Evolutionary conservation across 2,329 filamentous ascomycete species (phyloP).

Genomic region (Periconia sp.): DNA sequence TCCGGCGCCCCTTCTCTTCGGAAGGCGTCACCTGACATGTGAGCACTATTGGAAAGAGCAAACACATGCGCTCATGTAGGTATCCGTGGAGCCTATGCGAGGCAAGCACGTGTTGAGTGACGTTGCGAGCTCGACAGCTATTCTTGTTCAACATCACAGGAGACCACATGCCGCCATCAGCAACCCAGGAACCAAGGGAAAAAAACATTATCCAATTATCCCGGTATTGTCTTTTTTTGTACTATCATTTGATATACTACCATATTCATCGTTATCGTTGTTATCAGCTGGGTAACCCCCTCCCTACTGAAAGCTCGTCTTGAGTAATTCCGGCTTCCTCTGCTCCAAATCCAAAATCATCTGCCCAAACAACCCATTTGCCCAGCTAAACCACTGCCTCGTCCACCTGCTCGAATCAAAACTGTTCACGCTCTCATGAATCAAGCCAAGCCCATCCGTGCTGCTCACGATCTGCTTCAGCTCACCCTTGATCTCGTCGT

Average conservation of each 20-base stretch:
- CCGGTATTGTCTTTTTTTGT: no score
- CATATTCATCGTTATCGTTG: no score
- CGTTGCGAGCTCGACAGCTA: no score
- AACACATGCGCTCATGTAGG: background rate
- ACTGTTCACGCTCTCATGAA: slow-evolving; percentile 60
- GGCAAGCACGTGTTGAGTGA: slow-evolving; percentile 8
- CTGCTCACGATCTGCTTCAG: slow-evolving; percentile 53
- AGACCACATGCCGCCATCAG: no score
- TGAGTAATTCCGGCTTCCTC: slow-evolving; percentile 51
- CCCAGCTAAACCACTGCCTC: slow-evolving; percentile 60
- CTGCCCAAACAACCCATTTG: slow-evolving; percentile 59
- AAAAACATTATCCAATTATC: slow-evolving; percentile 3
- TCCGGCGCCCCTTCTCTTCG: no score
- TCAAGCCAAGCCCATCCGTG: slow-evolving; percentile 56
- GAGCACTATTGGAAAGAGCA: no score
- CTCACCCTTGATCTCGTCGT: slow-evolving; percentile 53
- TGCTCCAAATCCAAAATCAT: slow-evolving; percentile 55
- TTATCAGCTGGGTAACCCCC: no score
- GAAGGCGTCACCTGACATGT: no score
- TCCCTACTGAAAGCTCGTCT: slow-evolving; percentile 51
- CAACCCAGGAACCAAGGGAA: no score
- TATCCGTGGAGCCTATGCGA: slow-evolving; percentile 11
- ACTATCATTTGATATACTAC: no score
- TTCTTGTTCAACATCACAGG: background rate
- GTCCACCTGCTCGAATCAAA: slow-evolving; percentile 55